Evolutionary conservation across 1,284 basidiomycete genomes (phyloP).

Genomic region (Paramarasmius palmivorus): DNA sequence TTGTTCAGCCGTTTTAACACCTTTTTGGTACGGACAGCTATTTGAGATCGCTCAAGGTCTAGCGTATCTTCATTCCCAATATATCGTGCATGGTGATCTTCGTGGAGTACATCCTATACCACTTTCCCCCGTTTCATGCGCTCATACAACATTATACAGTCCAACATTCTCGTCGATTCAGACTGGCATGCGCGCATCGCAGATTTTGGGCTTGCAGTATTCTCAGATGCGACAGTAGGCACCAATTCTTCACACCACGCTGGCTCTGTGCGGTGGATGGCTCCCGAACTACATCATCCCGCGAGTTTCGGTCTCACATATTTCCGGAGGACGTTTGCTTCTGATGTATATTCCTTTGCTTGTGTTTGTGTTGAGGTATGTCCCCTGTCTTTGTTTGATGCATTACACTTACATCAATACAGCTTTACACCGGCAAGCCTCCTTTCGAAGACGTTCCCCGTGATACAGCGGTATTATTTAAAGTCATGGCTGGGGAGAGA

Average conservation of each 20-base stretch:
- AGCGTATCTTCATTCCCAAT: constrained; percentile 15
- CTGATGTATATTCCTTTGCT: constrained; percentile 14
- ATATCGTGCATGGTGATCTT: constrained; percentile 15
- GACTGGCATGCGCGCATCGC: constrained; percentile 19
- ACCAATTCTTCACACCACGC: constrained; percentile 7
- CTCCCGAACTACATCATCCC: constrained; percentile 22
- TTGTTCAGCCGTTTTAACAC: neutral
- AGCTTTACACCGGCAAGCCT: constrained; percentile 15
- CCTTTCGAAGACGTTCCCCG: constrained; percentile 11
- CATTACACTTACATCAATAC: neutral
- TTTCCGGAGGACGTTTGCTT: constrained; percentile 10
- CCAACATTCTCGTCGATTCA: constrained; percentile 22
- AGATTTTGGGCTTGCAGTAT: constrained; percentile 22
- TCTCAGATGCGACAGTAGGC: constrained; percentile 12
- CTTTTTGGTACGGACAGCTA: constrained; percentile 4
- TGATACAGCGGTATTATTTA: constrained; percentile 12
- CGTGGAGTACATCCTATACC: constrained; percentile 4
- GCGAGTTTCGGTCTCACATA: constrained; percentile 10
- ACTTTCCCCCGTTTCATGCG: neutral
- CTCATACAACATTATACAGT: constrained; percentile 6
- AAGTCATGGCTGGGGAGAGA: constrained; percentile 11
- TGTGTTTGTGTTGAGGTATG: constrained; percentile 14
- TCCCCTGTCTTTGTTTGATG: neutral
- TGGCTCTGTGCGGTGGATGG: constrained; percentile 25
- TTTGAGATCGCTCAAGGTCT: constrained; percentile 13